These are phyloP conservation scores for Carex parvula DNA, from an alignment of 176 grass and related monocot species.

Conservation along the genomic window DNA sequence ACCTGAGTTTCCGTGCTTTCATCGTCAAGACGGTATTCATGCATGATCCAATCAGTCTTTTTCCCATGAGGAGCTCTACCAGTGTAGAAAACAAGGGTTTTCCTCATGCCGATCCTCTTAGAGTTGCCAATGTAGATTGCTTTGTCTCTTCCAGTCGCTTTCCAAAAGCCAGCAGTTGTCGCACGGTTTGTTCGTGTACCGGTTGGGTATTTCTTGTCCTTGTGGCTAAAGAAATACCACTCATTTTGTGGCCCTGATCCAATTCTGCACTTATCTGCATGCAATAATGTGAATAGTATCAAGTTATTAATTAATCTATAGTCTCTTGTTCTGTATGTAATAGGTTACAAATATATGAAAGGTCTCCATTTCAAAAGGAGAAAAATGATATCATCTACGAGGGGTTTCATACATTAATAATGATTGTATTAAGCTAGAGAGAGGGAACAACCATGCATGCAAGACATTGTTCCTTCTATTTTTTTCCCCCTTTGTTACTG, in stretches of 20 bases:
- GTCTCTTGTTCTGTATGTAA: neutral
- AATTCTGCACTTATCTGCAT: conserved; percentile 82
- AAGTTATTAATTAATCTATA: neutral
- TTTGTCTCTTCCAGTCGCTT: conserved; percentile 90
- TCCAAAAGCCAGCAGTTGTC: conserved; percentile 85
- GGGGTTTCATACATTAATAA: neutral
- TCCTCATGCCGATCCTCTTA: conserved; percentile 76
- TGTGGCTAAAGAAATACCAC: conserved; percentile 98
- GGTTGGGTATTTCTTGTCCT: conserved; percentile 95
- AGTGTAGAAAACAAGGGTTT: conserved; percentile 93
- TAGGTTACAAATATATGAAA: neutral
- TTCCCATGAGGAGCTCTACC: conserved; percentile 91
- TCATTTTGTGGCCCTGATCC: conserved; percentile 89
- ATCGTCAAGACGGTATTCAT: conserved; percentile 55
- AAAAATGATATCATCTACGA: neutral
- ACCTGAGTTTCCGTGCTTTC: conserved; percentile 60
- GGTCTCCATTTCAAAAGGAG: neutral
- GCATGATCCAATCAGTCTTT: conserved; percentile 64
- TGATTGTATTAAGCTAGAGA: neutral
- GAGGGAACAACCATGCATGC: neutral
- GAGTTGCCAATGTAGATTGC: conserved; percentile 55
- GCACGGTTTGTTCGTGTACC: conserved; percentile 89
- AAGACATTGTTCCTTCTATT: neutral
- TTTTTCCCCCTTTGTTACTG: neutral
- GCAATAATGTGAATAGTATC: conserved; percentile 19